Percentiles rank a stretch among this genome's conserved stretches.
These are phyloP conservation scores for Scheffersomyces insectosa DNA, from an alignment of 1,139 yeast species.

Conservation along the genomic window DNA sequence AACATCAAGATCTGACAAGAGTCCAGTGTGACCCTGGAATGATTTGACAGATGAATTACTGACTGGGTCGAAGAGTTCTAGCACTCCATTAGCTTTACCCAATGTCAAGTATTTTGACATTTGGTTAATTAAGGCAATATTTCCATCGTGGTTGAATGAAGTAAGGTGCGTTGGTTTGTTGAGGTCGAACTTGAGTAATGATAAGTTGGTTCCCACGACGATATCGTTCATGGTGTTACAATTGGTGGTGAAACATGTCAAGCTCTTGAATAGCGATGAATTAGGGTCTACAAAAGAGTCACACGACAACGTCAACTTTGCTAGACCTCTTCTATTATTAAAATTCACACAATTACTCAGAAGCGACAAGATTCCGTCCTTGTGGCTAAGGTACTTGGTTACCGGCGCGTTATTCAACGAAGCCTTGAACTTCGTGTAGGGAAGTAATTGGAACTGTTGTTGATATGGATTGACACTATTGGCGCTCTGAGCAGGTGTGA, in stretches of 20 bases:
- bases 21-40: slow-evolving; percentile 73
- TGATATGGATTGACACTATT: slow-evolving; percentile 10
- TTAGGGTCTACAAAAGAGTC: slow-evolving; percentile 14
- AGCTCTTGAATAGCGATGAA: slow-evolving; percentile 19
- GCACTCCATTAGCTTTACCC: slow-evolving; percentile 67
- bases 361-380: slow-evolving; percentile 59
- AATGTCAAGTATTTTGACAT: slow-evolving; percentile 52
- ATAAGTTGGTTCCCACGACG: slow-evolving; percentile 35
- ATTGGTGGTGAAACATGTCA: slow-evolving; percentile 41
- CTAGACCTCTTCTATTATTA: slow-evolving; percentile 59
- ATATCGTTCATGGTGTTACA: slow-evolving; percentile 36
- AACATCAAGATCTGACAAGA: slow-evolving; percentile 75
- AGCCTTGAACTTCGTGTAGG: slow-evolving; percentile 56
- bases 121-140: slow-evolving; percentile 31
- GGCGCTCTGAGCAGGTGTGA: slow-evolving; percentile 20
- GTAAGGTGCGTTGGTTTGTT: slow-evolving; percentile 45
- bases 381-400: slow-evolving; percentile 51
- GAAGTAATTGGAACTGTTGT: slow-evolving; percentile 29
- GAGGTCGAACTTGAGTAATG: slow-evolving; percentile 61
- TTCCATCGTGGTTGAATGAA: slow-evolving; percentile 30
- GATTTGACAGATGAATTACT: slow-evolving; percentile 54
- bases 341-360: slow-evolving; percentile 54
- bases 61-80: slow-evolving; percentile 77
- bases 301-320: slow-evolving; percentile 37
- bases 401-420: slow-evolving; percentile 40